These are phyloP conservation scores for Saprolegnia parasitica DNA, from an alignment of 352 stramenopile species.

Conservation along the genomic window DNA sequence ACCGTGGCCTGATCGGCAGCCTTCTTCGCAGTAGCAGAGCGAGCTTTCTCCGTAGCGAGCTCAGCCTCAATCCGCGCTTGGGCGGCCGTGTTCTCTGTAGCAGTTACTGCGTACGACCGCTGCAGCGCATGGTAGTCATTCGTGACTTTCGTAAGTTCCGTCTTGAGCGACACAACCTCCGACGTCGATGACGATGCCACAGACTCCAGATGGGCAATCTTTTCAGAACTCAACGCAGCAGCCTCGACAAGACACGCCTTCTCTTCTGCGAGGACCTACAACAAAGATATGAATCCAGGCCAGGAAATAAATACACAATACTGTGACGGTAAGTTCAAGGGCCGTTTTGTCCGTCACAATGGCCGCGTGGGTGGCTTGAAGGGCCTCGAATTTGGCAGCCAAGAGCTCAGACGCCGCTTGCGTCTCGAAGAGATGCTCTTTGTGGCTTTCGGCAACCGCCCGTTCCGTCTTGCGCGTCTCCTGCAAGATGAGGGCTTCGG, in stretches of 20 bases:
- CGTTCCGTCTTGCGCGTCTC: neutral
- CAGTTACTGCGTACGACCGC: neutral
- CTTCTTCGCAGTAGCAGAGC: neutral
- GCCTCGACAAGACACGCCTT: neutral
- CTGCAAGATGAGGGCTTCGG: neutral
- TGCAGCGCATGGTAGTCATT: neutral
- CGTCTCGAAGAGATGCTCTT: neutral
- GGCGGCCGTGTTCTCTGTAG: neutral
- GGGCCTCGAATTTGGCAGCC: slow-evolving; percentile 12
- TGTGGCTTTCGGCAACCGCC: neutral
- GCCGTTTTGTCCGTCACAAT: neutral
- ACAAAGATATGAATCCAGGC: no score
- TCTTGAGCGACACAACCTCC: neutral
- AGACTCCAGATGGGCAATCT: neutral
- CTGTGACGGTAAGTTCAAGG: neutral
- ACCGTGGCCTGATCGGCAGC: neutral
- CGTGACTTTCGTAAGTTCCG: neutral
- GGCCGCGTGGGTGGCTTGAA: neutral
- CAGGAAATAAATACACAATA: no score
- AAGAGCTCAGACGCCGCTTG: neutral
- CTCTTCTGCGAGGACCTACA: neutral
- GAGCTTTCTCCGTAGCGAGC: neutral
- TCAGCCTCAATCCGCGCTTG: neutral
- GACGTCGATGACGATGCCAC: neutral
- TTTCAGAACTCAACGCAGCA: neutral